Percentiles rank a stretch among this genome's conserved stretches.
Conservation (phyloP, 1,284 basidiomycete genomes). For the Schizophyllum commune region DNA sequence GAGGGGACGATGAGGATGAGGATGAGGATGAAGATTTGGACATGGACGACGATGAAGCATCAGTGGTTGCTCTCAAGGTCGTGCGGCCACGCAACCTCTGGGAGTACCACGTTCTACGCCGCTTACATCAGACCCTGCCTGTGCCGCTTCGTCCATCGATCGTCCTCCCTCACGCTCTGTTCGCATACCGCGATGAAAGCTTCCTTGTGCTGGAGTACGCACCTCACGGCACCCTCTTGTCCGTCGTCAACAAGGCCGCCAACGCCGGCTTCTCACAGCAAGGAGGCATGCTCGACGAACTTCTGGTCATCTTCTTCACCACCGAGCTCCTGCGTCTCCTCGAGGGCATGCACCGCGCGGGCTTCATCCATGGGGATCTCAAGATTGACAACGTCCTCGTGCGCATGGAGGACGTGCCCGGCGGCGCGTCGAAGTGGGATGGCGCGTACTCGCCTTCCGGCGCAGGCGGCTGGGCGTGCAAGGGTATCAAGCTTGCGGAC, state of each 20-base stretch:
- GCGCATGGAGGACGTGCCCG: slow-evolving; percentile 78
- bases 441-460: slow-evolving; percentile 71
- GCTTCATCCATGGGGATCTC: slow-evolving; percentile 95
- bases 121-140: slow-evolving; percentile 65
- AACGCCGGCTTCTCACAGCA: slow-evolving; percentile 63
- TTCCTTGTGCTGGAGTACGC: slow-evolving; percentile 87
- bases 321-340: slow-evolving; percentile 83
- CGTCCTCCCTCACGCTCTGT: slow-evolving; percentile 69
- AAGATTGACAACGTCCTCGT: slow-evolving; percentile 99
- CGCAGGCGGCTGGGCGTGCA: slow-evolving; percentile 75
- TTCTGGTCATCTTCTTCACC: slow-evolving; percentile 92
- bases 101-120: slow-evolving; percentile 87
- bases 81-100: slow-evolving; percentile 86
- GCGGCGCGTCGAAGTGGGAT: slow-evolving; percentile 65
- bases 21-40: slow-evolving; percentile 49
- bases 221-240: slow-evolving; percentile 88
- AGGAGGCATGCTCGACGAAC: slow-evolving; percentile 85
- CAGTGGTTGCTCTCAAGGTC: slow-evolving; percentile 83
- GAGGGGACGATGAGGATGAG: slow-evolving; percentile 31
- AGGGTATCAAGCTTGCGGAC: slow-evolving; percentile 92
- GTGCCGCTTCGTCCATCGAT: slow-evolving; percentile 53
- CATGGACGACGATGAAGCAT: slow-evolving; percentile 49
- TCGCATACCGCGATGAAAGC: slow-evolving; percentile 84
- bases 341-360: slow-evolving; percentile 73
- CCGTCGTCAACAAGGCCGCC: slow-evolving; percentile 84